A percentile compares a stretch with the other conserved stretches of the same genome.
These are phyloP conservation scores for Capillidium rhysosporum DNA, from an alignment of 371 early-diverging fungal genomes.

Conservation along the genomic window DNA sequence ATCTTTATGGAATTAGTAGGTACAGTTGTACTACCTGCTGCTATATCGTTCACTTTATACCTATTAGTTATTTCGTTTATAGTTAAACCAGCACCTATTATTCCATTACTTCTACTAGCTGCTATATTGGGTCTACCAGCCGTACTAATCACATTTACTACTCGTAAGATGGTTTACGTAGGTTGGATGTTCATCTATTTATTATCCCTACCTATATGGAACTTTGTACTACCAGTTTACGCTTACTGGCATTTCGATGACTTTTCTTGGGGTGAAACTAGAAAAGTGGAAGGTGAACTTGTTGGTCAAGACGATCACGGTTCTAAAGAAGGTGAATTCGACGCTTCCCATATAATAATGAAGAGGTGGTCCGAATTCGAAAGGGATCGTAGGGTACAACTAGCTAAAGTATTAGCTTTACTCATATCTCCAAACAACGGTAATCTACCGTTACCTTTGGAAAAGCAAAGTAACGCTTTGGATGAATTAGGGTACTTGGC, in stretches of 20 bases:
- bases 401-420: slow-evolving; percentile 11
- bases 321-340: slow-evolving; percentile 34
- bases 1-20: slow-evolving; percentile 96
- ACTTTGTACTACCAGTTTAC: no score
- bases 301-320: slow-evolving; percentile 29
- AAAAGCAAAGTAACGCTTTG: no score
- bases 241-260: no score
- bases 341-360: slow-evolving; percentile 35
- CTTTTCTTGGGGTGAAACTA: no score
- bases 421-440: background rate
- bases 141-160: no score
- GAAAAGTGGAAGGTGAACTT: no score
- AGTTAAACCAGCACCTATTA: slow-evolving; percentile 29
- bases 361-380: slow-evolving; percentile 46
- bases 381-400: slow-evolving; percentile 15
- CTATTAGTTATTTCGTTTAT: slow-evolving; percentile 44
- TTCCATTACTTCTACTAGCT: slow-evolving; percentile 39
- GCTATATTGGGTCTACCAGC: no score
- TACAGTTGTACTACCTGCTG: slow-evolving; percentile 92
- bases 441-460: background rate
- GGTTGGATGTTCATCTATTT: no score
- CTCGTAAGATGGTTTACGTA: no score
- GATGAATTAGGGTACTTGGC: background rate
- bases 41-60: slow-evolving; percentile 82
- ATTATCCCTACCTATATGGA: no score